phyloP scores from a whole-genome alignment of 2,329 filamentous ascomycete species.

The Neofusicoccum parvum region DNA sequence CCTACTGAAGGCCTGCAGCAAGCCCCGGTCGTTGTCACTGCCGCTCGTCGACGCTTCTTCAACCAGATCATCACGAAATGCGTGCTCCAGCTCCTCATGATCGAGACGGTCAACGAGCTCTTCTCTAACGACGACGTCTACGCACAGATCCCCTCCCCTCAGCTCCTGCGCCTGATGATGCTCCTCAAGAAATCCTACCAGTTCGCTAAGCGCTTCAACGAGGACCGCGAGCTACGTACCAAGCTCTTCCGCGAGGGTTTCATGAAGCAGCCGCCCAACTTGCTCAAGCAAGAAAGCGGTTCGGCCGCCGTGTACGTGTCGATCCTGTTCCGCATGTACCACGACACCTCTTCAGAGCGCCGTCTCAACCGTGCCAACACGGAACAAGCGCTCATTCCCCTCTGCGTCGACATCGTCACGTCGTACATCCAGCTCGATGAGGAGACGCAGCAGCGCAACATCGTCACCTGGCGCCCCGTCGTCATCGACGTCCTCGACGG shows the following conservation, averaged over 20 bases:
- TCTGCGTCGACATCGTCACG: slow-evolving; percentile 91
- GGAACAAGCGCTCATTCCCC: slow-evolving; percentile 86
- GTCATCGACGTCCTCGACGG: slow-evolving; percentile 97
- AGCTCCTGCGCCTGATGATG: slow-evolving; percentile 89
- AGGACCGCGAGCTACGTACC: slow-evolving; percentile 93
- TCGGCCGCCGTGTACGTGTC: slow-evolving; percentile 92
- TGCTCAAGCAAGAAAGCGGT: slow-evolving; percentile 94
- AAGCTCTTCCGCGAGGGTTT: slow-evolving; percentile 95
- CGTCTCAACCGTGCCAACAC: slow-evolving; percentile 78
- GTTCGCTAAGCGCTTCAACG: slow-evolving; percentile 97
- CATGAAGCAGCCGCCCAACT: slow-evolving; percentile 98
- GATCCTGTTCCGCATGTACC: slow-evolving; percentile 97
- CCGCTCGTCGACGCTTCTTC: slow-evolving; percentile 91
- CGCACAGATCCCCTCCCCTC: slow-evolving; percentile 82
- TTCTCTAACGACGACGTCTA: slow-evolving; percentile 98
- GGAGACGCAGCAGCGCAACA: slow-evolving; percentile 95
- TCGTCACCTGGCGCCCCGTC: slow-evolving; percentile 94
- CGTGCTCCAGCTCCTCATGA: slow-evolving; percentile 96
- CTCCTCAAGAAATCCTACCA: slow-evolving; percentile 94
- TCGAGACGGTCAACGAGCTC: slow-evolving; percentile 97
- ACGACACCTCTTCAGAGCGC: slow-evolving; percentile 81
- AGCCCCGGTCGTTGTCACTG: slow-evolving; percentile 88
- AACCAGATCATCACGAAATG: slow-evolving; percentile 99
- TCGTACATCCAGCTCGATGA: slow-evolving; percentile 87
- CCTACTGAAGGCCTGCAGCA: slow-evolving; percentile 68